A percentile compares a stretch with the other conserved stretches of the same genome.
These are phyloP conservation scores for Amylocystis lapponica DNA, from an alignment of 768 basidiomycete genomes.

Conservation along the genomic window DNA sequence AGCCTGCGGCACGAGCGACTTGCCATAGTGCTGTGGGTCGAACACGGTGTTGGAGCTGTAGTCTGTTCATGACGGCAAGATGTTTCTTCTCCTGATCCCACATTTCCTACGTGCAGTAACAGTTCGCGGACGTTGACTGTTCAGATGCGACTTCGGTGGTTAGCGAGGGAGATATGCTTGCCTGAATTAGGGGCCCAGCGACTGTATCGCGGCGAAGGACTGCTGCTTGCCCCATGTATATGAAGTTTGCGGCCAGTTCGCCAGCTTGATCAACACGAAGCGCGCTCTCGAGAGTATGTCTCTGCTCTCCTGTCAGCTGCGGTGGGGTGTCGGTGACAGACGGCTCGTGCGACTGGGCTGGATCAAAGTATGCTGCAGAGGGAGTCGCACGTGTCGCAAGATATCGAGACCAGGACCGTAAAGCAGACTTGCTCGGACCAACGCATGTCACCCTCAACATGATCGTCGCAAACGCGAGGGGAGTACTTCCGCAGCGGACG, in stretches of 20 bases:
- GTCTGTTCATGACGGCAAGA: constrained; percentile 75
- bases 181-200: constrained; percentile 69
- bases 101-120: constrained; percentile 65
- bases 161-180: constrained; percentile 27
- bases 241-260: constrained; percentile 93
- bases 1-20: constrained; percentile 82
- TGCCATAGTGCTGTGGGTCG: constrained; percentile 83
- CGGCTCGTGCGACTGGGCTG: constrained; percentile 27
- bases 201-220: constrained; percentile 57
- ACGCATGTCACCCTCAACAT: constrained; percentile 35
- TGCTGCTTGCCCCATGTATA: constrained; percentile 83
- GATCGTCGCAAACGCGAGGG: no score
- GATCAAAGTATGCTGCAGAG: constrained; percentile 46
- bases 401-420: no score
- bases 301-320: constrained; percentile 44
- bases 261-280: constrained; percentile 94
- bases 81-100: constrained; percentile 97
- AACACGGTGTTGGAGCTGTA: constrained; percentile 77
- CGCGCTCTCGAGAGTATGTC: constrained; percentile 51
- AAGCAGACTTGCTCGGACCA: no score
- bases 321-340: constrained; percentile 51
- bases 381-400: no score
- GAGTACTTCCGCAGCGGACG: background rate
- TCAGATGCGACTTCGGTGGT: constrained; percentile 2
- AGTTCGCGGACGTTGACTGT: background rate